phyloP scores from a whole-genome alignment of 1,139 yeast genomes.

The Yarrowia galli region DNA sequence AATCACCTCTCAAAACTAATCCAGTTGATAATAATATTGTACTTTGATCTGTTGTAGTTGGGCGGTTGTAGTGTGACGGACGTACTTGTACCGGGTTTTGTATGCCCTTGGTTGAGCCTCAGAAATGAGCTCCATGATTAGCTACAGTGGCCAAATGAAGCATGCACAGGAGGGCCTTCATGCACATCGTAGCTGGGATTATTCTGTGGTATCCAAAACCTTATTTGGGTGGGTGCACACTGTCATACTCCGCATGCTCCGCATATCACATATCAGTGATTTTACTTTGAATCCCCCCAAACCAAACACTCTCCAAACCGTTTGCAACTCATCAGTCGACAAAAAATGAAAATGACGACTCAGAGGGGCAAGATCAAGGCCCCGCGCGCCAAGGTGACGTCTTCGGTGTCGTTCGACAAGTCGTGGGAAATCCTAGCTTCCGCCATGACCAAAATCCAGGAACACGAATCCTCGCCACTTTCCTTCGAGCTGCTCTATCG shows the following conservation, averaged over 20 bases:
- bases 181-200: too few relatives aligned
- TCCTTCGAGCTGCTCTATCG: conserved; percentile 88
- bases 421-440: conserved; percentile 75
- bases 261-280: background rate
- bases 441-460: conserved; percentile 79
- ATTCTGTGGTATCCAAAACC: background rate
- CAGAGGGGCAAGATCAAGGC: conserved; percentile 44
- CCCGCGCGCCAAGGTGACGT: conserved; percentile 42
- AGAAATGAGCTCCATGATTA: too few relatives aligned
- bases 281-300: background rate
- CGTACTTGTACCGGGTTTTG: background rate
- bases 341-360: conserved; percentile 41
- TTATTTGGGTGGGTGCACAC: background rate
- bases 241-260: background rate
- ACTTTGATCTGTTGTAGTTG: background rate
- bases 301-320: too few relatives aligned
- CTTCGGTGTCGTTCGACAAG: conserved; percentile 64
- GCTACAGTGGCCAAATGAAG: too few relatives aligned
- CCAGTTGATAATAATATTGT: conserved; percentile 1
- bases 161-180: too few relatives aligned
- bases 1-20: background rate
- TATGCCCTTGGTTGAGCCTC: background rate
- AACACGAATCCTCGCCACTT: conserved; percentile 73
- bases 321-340: too few relatives aligned
- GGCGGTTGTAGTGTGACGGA: background rate